Evolutionary conservation across 1,284 basidiomycete species (phyloP).

Genomic region (Leucoagaricus sp.): DNA sequence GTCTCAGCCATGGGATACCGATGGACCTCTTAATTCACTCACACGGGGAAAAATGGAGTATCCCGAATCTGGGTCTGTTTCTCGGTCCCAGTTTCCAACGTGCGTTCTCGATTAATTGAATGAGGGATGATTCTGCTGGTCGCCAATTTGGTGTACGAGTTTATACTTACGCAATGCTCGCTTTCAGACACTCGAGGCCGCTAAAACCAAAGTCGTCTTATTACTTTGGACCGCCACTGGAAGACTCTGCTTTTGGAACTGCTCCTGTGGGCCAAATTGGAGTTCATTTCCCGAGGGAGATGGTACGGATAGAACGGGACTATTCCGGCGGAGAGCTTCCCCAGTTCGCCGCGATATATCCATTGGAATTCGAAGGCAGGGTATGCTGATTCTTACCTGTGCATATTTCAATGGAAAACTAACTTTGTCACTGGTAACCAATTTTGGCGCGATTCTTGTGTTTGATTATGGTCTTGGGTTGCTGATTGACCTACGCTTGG

Average conservation of each 20-base stretch:
- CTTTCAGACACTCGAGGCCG: constrained; percentile 29
- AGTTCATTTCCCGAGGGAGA: constrained; percentile 81
- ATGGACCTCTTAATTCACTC: constrained; percentile 5
- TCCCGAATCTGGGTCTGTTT: background rate
- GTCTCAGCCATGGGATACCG: constrained; percentile 11
- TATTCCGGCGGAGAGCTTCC: constrained; percentile 79
- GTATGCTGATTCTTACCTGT: constrained; percentile 44
- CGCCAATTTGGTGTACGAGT: background rate
- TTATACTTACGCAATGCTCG: background rate
- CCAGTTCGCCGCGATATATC: constrained; percentile 81
- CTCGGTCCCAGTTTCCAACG: background rate
- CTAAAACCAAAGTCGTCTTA: constrained; percentile 76
- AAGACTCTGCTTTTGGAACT: constrained; percentile 74
- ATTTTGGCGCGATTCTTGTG: background rate
- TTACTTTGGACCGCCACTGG: constrained; percentile 78
- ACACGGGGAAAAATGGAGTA: constrained; percentile 7
- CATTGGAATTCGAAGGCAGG: constrained; percentile 80
- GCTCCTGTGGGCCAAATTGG: constrained; percentile 79
- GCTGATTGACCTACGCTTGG: background rate
- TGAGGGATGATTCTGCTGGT: background rate
- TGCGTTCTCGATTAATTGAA: constrained; percentile 2
- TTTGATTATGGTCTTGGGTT: background rate
- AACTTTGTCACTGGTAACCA: constrained; percentile 7
- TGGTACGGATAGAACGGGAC: constrained; percentile 81
- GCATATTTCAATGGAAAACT: constrained; percentile 15